phyloP scores from a whole-genome alignment of 495 filamentous ascomycete genomes.

The Podospora pseudopauciseta region DNA sequence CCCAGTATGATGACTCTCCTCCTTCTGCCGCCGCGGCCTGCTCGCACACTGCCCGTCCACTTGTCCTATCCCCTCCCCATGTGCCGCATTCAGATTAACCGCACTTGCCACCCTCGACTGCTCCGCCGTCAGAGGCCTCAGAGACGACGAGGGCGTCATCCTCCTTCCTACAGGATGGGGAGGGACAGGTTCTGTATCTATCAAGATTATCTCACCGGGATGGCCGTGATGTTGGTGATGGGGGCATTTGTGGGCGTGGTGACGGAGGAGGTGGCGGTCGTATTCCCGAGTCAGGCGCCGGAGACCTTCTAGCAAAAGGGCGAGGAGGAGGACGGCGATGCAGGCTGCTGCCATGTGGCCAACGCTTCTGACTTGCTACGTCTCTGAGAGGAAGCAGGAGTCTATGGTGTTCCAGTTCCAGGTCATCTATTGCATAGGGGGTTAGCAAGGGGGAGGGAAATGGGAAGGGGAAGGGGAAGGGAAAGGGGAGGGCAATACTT shows the following conservation, averaged over 20 bases:
- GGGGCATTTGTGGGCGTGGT: not conserved
- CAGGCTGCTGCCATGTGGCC: constrained; percentile 41
- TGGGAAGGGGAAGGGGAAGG: not conserved
- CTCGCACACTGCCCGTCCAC: not conserved
- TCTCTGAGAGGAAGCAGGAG: constrained; percentile 32
- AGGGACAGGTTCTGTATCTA: not conserved
- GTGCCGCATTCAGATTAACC: too few relatives aligned
- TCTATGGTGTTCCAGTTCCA: constrained; percentile 45
- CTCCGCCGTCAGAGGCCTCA: not conserved
- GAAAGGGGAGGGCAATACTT: not conserved
- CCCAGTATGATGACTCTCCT: not conserved
- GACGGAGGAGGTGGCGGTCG: constrained; percentile 2
- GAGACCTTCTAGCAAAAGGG: constrained; percentile 35
- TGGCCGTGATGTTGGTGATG: too few relatives aligned
- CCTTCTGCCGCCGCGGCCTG: not conserved
- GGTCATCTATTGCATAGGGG: constrained; percentile 32
- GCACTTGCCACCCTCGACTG: not conserved
- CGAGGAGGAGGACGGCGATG: constrained; percentile 43
- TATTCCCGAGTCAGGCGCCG: constrained; percentile 1
- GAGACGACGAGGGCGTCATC: not conserved
- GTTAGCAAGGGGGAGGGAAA: not conserved
- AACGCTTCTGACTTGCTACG: constrained; percentile 31
- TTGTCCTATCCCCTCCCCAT: not conserved
- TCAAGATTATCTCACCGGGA: not conserved
- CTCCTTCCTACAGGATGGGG: not conserved